A percentile compares a stretch with the other conserved stretches of the same genome.
These are phyloP conservation scores for Helichrysum umbraculigerum DNA, from an alignment of 129 eudicot genomes.

Conservation along the genomic window DNA sequence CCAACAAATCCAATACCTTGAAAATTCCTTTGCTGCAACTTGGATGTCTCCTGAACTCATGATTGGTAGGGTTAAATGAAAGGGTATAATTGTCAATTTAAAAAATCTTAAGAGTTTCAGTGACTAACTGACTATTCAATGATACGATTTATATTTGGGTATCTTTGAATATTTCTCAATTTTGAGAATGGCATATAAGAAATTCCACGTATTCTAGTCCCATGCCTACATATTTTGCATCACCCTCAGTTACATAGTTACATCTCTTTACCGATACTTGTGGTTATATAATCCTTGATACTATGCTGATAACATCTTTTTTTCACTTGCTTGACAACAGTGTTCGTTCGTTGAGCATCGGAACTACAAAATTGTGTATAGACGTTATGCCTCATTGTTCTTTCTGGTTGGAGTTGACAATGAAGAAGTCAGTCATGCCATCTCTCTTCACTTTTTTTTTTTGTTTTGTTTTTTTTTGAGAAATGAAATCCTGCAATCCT, in stretches of 20 bases:
- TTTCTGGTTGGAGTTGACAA: constrained; percentile 99
- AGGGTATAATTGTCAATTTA: no score
- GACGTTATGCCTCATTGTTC: constrained; percentile 94
- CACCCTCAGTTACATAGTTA: background rate
- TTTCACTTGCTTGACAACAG: constrained; percentile 43
- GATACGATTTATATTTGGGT: no score
- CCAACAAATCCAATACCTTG: no score
- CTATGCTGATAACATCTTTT: constrained; percentile 15
- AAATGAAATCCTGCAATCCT: background rate
- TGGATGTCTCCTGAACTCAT: no score
- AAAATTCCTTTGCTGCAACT: no score
- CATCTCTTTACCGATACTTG: background rate
- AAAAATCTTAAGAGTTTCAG: no score
- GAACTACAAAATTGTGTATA: constrained; percentile 90
- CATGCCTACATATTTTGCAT: background rate
- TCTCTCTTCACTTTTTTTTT: background rate
- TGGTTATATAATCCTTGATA: background rate
- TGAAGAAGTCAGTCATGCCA: constrained; percentile 67
- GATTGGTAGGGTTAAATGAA: no score
- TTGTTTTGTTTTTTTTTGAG: background rate
- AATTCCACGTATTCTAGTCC: background rate
- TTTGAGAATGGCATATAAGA: no score
- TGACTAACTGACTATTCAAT: no score
- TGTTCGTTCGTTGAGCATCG: constrained; percentile 99
- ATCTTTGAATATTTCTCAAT: no score